Percentiles rank a stretch among this genome's conserved stretches.
Conservation (phyloP, 2,329 filamentous ascomycete species). For the Colletotrichum orbiculare region DNA sequence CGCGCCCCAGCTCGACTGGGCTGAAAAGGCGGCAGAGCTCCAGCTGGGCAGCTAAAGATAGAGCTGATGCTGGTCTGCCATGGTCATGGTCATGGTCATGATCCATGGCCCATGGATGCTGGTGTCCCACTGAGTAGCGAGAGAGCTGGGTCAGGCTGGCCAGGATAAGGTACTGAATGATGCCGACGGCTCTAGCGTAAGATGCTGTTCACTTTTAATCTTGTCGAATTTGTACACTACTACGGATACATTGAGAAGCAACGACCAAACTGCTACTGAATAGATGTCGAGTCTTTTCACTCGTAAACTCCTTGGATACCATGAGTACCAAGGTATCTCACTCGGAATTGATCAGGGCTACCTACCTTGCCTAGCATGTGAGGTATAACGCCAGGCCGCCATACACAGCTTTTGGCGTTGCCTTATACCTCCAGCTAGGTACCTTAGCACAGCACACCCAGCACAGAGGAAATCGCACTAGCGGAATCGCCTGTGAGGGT, state of each 20-base stretch:
- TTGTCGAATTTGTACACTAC: no score
- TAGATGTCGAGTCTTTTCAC: no score
- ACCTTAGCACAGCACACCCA: background rate
- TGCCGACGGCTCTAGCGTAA: no score
- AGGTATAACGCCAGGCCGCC: conserved; percentile 27
- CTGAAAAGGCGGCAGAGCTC: conserved; percentile 3
- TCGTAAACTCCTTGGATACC: no score
- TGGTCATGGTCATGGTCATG: background rate
- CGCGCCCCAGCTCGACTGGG: conserved; percentile 14
- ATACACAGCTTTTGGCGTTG: background rate
- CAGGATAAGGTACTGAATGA: background rate
- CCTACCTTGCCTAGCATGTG: conserved; percentile 20
- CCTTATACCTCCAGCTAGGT: conserved; percentile 15
- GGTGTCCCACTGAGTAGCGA: conserved; percentile 19
- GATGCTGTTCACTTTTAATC: no score
- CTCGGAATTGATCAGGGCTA: conserved; percentile 19
- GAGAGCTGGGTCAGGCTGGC: background rate
- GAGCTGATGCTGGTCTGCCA: conserved; percentile 18
- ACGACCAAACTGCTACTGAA: no score
- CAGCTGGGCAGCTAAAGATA: conserved; percentile 16
- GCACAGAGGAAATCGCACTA: conserved; percentile 1
- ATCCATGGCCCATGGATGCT: no score
- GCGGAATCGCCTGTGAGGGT: conserved; percentile 18
- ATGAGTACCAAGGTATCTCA: no score
- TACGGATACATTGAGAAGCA: no score